These are phyloP conservation scores for Nemania sp. DNA, from an alignment of 2,329 filamentous ascomycete species.

Conservation along the genomic window DNA sequence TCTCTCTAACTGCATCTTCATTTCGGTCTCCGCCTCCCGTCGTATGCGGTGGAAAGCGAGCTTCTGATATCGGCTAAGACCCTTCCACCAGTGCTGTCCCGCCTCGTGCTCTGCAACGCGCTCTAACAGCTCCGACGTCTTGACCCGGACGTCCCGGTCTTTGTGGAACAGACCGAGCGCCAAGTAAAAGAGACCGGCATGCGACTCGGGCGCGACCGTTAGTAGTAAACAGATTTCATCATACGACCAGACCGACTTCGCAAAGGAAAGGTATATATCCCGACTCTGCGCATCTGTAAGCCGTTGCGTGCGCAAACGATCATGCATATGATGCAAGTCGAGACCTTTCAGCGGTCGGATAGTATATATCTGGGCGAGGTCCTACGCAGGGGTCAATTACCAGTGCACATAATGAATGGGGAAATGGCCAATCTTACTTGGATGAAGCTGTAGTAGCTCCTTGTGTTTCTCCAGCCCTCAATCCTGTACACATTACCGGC, in stretches of 20 bases:
- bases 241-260: constrained; percentile 80
- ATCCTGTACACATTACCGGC: constrained; percentile 92
- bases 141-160: constrained; percentile 79
- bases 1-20: constrained; percentile 60
- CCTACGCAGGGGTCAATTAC: constrained; percentile 60
- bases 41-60: constrained; percentile 84
- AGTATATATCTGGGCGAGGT: constrained; percentile 73
- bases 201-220: constrained; percentile 84
- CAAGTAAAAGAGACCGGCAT: constrained; percentile 90
- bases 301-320: constrained; percentile 85
- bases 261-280: constrained; percentile 86
- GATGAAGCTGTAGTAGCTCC: constrained; percentile 95
- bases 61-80: constrained; percentile 88
- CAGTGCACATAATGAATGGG: background rate
- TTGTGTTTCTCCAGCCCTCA: constrained; percentile 95
- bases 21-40: constrained; percentile 70
- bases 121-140: constrained; percentile 83
- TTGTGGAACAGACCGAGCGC: constrained; percentile 93
- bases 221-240: constrained; percentile 88
- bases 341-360: constrained; percentile 79
- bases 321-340: constrained; percentile 92
- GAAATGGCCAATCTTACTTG: constrained; percentile 66
- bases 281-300: constrained; percentile 80
- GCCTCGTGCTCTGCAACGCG: constrained; percentile 88
- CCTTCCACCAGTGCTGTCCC: constrained; percentile 91